Base-by-base conservation (phyloP, 345 rosid genomes). In the Salix exigua region DNA sequence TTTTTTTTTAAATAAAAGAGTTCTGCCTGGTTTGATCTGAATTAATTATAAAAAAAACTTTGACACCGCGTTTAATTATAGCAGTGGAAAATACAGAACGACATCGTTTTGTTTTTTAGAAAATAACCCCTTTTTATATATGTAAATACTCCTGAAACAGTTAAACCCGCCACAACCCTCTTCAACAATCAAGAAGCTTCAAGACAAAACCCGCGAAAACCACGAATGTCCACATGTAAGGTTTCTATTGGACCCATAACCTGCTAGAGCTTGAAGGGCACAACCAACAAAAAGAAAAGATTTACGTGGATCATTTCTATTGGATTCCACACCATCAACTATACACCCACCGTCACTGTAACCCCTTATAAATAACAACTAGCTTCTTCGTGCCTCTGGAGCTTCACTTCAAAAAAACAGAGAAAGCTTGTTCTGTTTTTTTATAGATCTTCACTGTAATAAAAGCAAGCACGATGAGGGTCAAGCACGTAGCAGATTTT, bases 281-380 rank as follows among this genome's bases (percentile, higher is more conserved):
- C 18, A 13, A 14, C 0, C 18, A 46, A 46, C 16, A 46, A 14
- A 13, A 46, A 46, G 50, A 46, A 40, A 46, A 21, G 4, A 33
- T 72, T 40, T 44, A 75, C 72, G 88, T 83, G 87, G 69, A 77
- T 5, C 5, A 38, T 4, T 35, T 0, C 31, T 25, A 74, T 71
- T 85, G 84, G 84, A 7, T 4, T 3, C 77, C 71, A 81, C 78
- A 79, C 77, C 71, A 73, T 50, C 82, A 63, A 2, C 10, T 8
- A 16, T 11, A 14, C 58, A 38, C 63, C 44, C 46, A 51, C 58
- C 53, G 60, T 17, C 2, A 14, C 31, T 6, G 19, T 31, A 7
- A 33, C 26, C 28, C 40, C 37, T 75, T 73, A 79, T 79, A 64
- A 77, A 72, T 64, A 1, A 26, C 7, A 6, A 55, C 40, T 7